Percentiles rank a stretch among this genome's conserved stretches.
These are phyloP conservation scores for Mesostigma viride DNA, from an alignment of 139 green algal genomes.

Conservation along the genomic window DNA sequence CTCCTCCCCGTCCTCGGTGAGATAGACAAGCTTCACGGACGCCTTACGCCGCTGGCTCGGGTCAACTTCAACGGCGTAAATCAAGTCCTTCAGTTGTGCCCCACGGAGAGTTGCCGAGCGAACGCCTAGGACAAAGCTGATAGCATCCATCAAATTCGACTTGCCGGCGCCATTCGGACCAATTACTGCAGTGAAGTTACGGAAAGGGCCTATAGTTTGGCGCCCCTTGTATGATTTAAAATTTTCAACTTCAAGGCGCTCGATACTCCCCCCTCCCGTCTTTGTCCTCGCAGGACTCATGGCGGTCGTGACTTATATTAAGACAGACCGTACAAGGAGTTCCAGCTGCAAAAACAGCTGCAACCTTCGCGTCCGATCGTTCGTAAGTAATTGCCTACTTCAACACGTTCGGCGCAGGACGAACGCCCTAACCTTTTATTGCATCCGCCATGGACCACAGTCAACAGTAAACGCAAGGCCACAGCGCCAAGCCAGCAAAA, in stretches of 20 bases:
- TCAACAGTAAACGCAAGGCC: no score
- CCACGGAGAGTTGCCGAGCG: constrained; percentile 68
- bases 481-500: no score
- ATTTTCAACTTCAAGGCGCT: constrained; percentile 68
- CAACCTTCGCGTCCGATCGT: no score
- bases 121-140: constrained; percentile 94
- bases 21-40: constrained; percentile 29
- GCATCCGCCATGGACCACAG: no score
- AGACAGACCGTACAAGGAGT: no score
- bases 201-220: constrained; percentile 84
- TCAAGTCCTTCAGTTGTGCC: constrained; percentile 70
- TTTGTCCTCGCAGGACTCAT: no score
- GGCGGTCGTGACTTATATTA: no score
- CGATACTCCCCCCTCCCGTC: constrained; percentile 46
- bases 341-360: no score
- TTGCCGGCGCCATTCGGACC: constrained; percentile 91
- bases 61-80: constrained; percentile 60
- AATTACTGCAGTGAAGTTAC: constrained; percentile 85
- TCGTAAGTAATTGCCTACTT: no score
- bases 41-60: background rate
- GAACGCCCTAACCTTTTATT: no score
- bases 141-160: constrained; percentile 97
- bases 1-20: constrained; percentile 40
- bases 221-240: constrained; percentile 89
- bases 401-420: no score